Evolutionary conservation across 495 filamentous ascomycete genomes (phyloP), one percentile per base, ranked within the genome.

Genomic region (Cercophora newfieldiana): DNA sequence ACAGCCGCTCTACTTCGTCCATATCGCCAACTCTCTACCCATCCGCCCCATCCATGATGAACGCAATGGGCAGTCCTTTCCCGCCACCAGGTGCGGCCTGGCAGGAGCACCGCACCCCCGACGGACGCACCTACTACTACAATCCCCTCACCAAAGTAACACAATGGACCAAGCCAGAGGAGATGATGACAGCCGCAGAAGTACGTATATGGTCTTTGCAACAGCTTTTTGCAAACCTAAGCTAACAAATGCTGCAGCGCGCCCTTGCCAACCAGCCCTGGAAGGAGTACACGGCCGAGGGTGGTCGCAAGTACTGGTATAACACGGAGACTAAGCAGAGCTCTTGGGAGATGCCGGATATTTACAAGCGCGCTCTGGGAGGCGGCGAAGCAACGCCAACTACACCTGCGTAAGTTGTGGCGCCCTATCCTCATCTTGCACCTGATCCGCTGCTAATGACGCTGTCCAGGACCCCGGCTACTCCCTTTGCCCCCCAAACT

Each of bases 71-170:
- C 66, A 80, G 78, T 63, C 49, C 66, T 12, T 83, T 81, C 63
- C 75, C 82, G 66, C 84, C 78, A 44, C 81, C 83, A 59, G 79
- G 76, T 49, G 74, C 80, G 44, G 67, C 87, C 26, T 97, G 94
- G 95, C 88, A 90, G 76, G 91, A 95, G 80, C 90, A 92, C 60
- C 88, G 89, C 70, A 91, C 90, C 71, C 75, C 87, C 3, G 94
- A 96, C 69, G 95, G 95, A 48, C 86, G 92, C 58, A 81, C 88
- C n/a, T 99, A 99, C 78, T 99, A 96, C 74, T 97, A 93, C 80
- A 96, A 98, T 77, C 79, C 87, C 3, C 79, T 89, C 66, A 97
- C 93, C 4, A 94, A 95, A 72, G 89, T 82, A 31, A 97, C 94
- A 30, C 90, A 93, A 87, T 99, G 95, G 95, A 88, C 87, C 47